Conservation (phyloP, 1,139 yeast genomes). For the Blastobotrys apis region DNA sequence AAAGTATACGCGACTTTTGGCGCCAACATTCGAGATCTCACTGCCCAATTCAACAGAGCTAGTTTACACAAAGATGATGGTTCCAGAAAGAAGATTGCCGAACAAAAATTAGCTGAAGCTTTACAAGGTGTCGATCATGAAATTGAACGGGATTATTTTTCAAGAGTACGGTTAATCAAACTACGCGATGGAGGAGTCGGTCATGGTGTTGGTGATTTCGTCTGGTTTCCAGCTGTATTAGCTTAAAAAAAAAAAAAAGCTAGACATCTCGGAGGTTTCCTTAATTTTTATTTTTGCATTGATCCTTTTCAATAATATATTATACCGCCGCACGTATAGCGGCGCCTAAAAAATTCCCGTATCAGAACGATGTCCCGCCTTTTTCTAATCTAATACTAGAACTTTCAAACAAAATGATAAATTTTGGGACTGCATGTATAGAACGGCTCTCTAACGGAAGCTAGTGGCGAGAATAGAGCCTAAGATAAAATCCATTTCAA, state of each 20-base stretch:
- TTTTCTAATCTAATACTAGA: no score
- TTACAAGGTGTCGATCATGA: constrained; percentile 7
- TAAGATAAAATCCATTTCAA: no score
- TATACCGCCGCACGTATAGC: no score
- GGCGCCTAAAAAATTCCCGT: no score
- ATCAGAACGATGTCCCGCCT: no score
- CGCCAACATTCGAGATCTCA: constrained; percentile 12
- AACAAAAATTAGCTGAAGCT: neutral
- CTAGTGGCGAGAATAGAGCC: no score
- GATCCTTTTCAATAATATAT: no score
- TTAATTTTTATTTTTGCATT: no score
- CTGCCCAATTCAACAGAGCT: constrained; percentile 8
- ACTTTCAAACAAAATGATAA: no score
- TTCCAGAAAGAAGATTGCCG: neutral
- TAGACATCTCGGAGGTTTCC: no score
- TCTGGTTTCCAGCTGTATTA: constrained; percentile 6
- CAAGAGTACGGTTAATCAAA: constrained; percentile 4
- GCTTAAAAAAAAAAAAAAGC: neutral
- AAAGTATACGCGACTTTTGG: constrained; percentile 11
- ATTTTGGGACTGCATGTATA: no score
- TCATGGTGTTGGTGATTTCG: constrained; percentile 9
- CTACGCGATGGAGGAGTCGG: constrained; percentile 9
- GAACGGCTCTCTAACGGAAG: no score
- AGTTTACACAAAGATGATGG: neutral
- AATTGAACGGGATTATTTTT: constrained; percentile 7